Evolutionary conservation across 129 eudicot genomes (phyloP), one percentile per base, ranked within the genome.

Genomic region (Tagetes patula): DNA sequence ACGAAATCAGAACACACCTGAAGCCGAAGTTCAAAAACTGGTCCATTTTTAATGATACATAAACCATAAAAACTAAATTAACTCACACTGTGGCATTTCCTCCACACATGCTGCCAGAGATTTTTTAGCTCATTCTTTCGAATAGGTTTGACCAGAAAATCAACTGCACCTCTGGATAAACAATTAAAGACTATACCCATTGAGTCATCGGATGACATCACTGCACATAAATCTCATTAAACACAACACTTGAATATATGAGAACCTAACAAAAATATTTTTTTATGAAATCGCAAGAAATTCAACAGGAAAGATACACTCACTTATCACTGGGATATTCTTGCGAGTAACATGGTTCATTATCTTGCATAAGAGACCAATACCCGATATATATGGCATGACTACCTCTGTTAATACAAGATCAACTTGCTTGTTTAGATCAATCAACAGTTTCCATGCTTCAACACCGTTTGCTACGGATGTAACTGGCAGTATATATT

Each of bases 101-200:
- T 92, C 97, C 97, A 92, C n/a, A 86, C 97, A 85, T 92, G 97
- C 86, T 89, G 97, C 97, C 97, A 92, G 75, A 92, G 72, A 81
- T 89, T 92, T 78, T 78, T 85, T 39, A 92, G 86, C 84, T 92
- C 97, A 77, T 92, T 92, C 82, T 83, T 92, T 74, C 97, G 76
- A 72, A 92, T 78, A 58, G 97, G 97, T 84, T 92, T 92, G 60
- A 87, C 89, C 53, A 92, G 89, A 89, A 88, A 88, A 82, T 92
- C 96, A 14, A 89, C 87, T 38, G 97, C 97, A 60, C 97, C 97
- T 87, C 76, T 92, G 73, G 85, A 50, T 87, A 87, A 87, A 88
- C 97, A 92, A 70, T 85, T 89, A 69, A 86, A 89, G 68, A 92
- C 96, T 64, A 85, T 83, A 70, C 92, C 88, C 68, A 92, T 84